Evolutionary conservation across 2,329 filamentous ascomycete genomes (phyloP).

Genomic region (Claviceps africana): DNA sequence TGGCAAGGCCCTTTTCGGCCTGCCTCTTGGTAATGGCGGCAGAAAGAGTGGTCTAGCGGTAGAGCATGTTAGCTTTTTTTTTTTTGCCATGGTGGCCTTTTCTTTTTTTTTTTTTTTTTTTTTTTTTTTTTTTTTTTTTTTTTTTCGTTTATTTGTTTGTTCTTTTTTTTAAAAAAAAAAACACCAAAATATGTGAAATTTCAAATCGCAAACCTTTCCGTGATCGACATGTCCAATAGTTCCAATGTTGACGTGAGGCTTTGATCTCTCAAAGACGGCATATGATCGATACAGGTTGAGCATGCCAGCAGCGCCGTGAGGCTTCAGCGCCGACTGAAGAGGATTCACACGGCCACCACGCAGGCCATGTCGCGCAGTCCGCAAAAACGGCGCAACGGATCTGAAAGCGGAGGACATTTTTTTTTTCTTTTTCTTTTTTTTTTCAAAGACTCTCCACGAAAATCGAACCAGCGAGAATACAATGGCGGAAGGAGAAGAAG

Average conservation of each 20-base stretch:
- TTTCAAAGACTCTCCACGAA: slow-evolving; percentile 21
- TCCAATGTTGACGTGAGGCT: slow-evolving; percentile 99
- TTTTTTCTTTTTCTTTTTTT: slow-evolving; percentile 31
- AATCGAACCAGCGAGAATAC: slow-evolving; percentile 3
- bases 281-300: slow-evolving; percentile 53
- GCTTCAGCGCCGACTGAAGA: slow-evolving; percentile 54
- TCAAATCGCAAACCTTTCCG: slow-evolving; percentile 60
- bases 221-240: slow-evolving; percentile 99
- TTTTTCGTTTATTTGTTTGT: too few species aligned
- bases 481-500: too few species aligned
- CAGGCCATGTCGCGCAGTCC: slow-evolving; percentile 65
- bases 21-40: slow-evolving; percentile 98
- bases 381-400: slow-evolving; percentile 64
- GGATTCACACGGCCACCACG: slow-evolving; percentile 59
- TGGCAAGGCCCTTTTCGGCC: slow-evolving; percentile 84
- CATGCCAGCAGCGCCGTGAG: slow-evolving; percentile 48
- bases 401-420: slow-evolving; percentile 73
- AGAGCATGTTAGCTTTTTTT: neutral
- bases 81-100: neutral
- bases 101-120: neutral
- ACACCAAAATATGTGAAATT: too few species aligned
- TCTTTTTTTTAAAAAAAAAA: too few species aligned
- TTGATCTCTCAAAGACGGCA: slow-evolving; percentile 68
- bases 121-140: neutral
- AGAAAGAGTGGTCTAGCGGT: slow-evolving; percentile 79